These are phyloP conservation scores for Toxicodendron radicans DNA, from an alignment of 345 rosid species.

Conservation along the genomic window DNA sequence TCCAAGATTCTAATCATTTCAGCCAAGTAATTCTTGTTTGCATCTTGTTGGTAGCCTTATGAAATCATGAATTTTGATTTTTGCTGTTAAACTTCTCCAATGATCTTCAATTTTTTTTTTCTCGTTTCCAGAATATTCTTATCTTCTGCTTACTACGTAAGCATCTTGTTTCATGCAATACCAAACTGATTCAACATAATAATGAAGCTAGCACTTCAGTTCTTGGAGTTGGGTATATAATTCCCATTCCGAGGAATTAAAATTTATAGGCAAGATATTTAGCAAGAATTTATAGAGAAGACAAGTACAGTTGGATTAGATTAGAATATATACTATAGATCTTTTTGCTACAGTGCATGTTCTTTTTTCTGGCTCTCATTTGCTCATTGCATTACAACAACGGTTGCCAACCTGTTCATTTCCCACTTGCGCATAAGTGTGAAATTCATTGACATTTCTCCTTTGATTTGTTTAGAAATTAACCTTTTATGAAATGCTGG, in stretches of 20 bases:
- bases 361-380: too few species aligned
- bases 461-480: background rate
- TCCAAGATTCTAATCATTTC: conserved; percentile 11
- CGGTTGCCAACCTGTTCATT: too few species aligned
- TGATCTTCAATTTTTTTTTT: too few species aligned
- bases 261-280: too few species aligned
- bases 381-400: too few species aligned
- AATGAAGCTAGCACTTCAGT: too few species aligned
- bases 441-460: background rate
- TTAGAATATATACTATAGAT: too few species aligned
- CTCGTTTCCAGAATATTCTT: background rate
- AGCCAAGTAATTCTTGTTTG: background rate
- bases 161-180: background rate
- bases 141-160: background rate
- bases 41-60: background rate
- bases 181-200: background rate
- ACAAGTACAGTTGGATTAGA: too few species aligned
- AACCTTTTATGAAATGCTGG: background rate
- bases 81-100: background rate
- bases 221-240: too few species aligned
- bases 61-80: background rate
- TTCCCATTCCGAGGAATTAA: too few species aligned
- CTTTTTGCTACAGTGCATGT: too few species aligned
- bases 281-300: too few species aligned
- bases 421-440: background rate